A percentile compares a stretch with the other conserved stretches of the same genome.
Evolutionary conservation across 2,329 filamentous ascomycete genomes (phyloP).

Genomic region (Verticillium tricorpus): DNA sequence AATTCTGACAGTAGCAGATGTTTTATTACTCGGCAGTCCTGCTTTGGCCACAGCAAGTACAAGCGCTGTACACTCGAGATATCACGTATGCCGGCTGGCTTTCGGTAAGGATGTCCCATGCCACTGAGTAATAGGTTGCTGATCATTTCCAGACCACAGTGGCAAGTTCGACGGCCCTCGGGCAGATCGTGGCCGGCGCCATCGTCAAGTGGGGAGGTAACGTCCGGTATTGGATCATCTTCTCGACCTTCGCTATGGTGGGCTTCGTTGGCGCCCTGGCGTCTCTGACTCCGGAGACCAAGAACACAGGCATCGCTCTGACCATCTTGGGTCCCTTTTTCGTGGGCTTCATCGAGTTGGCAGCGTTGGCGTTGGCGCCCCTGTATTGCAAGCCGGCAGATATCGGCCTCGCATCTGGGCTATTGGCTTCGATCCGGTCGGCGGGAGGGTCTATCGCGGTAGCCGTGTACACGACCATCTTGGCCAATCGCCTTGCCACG

Average conservation of each 20-base stretch:
- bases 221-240: constrained; percentile 30
- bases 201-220: constrained; percentile 29
- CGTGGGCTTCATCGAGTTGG: constrained; percentile 29
- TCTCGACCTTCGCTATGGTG: constrained; percentile 31
- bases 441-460: constrained; percentile 31
- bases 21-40: constrained; percentile 22
- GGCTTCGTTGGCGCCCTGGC: constrained; percentile 26
- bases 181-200: constrained; percentile 25
- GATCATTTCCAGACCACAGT: constrained; percentile 21
- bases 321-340: constrained; percentile 31
- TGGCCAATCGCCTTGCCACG: constrained; percentile 28
- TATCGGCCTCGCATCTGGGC: constrained; percentile 34
- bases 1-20: constrained; percentile 13
- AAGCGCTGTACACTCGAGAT: constrained; percentile 26
- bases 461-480: constrained; percentile 33
- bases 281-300: constrained; percentile 24
- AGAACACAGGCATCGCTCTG: constrained; percentile 25
- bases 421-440: constrained; percentile 33
- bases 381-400: constrained; percentile 26
- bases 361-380: constrained; percentile 30
- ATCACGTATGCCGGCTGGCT: constrained; percentile 30
- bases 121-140: not conserved
- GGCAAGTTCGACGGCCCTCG: constrained; percentile 26
- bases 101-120: constrained; percentile 12
- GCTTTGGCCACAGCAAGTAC: constrained; percentile 30